These are phyloP conservation scores for Fraxinus sp. DNA, from an alignment of 305 asterid species.

Conservation along the genomic window DNA sequence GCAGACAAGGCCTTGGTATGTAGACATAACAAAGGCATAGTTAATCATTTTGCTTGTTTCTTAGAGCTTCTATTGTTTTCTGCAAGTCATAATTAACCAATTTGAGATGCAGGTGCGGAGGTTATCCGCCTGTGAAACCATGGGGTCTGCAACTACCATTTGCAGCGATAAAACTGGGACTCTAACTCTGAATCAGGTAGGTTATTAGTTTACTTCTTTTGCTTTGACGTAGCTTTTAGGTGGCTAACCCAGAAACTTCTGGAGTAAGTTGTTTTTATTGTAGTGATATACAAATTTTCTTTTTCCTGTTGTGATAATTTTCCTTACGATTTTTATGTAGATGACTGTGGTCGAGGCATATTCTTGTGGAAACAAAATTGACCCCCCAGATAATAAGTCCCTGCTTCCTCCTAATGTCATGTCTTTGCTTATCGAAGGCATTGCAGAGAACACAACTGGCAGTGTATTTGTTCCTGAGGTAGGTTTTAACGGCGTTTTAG, in stretches of 20 bases:
- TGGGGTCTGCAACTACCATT: slow-evolving; percentile 98
- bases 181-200: slow-evolving; percentile 84
- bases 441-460: slow-evolving; percentile 91
- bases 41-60: slow-evolving; percentile 5
- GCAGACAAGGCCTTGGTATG: slow-evolving; percentile 96
- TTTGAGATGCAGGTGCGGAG: slow-evolving; percentile 77
- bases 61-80: neutral
- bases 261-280: slow-evolving; percentile 18
- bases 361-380: slow-evolving; percentile 60
- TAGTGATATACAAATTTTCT: slow-evolving; percentile 15
- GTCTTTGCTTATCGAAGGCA: slow-evolving; percentile 73
- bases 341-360: slow-evolving; percentile 87
- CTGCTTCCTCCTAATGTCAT: slow-evolving; percentile 46
- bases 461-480: slow-evolving; percentile 89
- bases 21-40: slow-evolving; percentile 16
- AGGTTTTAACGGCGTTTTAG: slow-evolving; percentile 15
- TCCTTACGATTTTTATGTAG: slow-evolving; percentile 34
- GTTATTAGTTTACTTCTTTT: slow-evolving; percentile 17
- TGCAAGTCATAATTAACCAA: slow-evolving; percentile 13
- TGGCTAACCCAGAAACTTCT: neutral
- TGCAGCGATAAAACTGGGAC: slow-evolving; percentile 99
- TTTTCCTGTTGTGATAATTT: slow-evolving; percentile 16
- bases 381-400: slow-evolving; percentile 57
- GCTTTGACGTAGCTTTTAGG: slow-evolving; percentile 10
- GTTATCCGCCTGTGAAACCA: slow-evolving; percentile 96